Evolutionary conservation across 1,139 yeast species (phyloP), one percentile per base, ranked within the genome.

Genomic region (Sugiyamaella pinicola): DNA sequence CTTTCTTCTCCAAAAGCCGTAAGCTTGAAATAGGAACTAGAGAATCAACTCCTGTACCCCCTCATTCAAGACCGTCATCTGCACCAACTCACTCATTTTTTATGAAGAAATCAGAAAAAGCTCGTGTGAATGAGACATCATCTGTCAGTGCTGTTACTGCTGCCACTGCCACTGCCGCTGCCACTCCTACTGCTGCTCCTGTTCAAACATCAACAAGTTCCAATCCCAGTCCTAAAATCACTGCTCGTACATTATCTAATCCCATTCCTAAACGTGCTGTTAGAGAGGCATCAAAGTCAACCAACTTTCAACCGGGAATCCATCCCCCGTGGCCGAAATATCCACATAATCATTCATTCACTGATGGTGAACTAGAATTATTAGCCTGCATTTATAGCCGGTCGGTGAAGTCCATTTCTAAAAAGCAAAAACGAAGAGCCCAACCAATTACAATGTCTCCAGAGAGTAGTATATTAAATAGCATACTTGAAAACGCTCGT

Each of bases 241-340:
- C 47, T 18, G 29, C 33, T 21, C 47, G 47, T 13, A 29, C 47
- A n/a, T 22, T 21, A 2, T 34, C 39, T 9, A 29, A 21, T 33
- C 47, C 47, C 10, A 33, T 43, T 13, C 31, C n/a, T 10, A 29
- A 22, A 4, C 28, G 37, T 10, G 31, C 33, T 17, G 3, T 8
- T n/a, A 41, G 3, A 15, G 6, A 35, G 24, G 21, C 26, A 10
- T 28, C 46, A 2, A 3, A 26, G 17, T 29, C 37, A 12, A 17
- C 21, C 24, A 42, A 19, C 17, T 31, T 38, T 10, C 48, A 41
- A 2, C 40, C 39, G 12, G 50, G 50, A 10, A n/a, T 50, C 29
- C 48, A 50, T 10, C 45, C 58, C 3, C 57, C 55, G 5, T 58
- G 57, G 58, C 61, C 60, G 10, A 43, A 45, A 31, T 46, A 22